Base-by-base conservation (phyloP, 176 grass and related monocot genomes). In the Musa troglodytarum region DNA sequence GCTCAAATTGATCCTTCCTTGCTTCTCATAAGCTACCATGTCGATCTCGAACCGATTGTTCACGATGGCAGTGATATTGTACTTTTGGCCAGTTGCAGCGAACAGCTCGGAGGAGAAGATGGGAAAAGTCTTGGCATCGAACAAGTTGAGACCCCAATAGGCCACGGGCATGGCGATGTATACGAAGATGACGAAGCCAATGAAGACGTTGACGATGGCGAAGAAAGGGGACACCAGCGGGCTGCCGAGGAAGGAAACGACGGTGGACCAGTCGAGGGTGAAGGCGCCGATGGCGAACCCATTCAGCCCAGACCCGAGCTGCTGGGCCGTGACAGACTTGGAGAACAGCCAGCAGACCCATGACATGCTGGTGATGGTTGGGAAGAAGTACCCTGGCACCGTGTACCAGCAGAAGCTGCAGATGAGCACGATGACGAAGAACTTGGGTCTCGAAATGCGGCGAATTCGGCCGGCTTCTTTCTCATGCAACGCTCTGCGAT, bases 271-370 rank as follows among this genome's bases (percentile, higher is more conserved):
- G 66, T 96, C 93, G 14, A 96, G 78, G 14, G 93, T 92, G 83
- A 96, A 85, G 50, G 93, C 89, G 0, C 87, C 87, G 0, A 96
- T 8, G 7, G 85, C 93, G 1, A 96, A 83, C 65, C 93, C 93
- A 0, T 79, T 70, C 69, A 92, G 59, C 65, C 89, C 93, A 0
- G 93, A 92, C 9, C 89, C 93, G 20, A 92, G 66, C 79, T 96
- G 93, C 34, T 96, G 93, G 1, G 87, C 93, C 0, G 85, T 96
- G 69, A 96, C 88, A 0, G 85, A 89, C 76, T 83, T 85, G 19
- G 93, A 84, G 85, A 89, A 92, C 51, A 73, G 71, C 93, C 93
- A 96, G 79, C 93, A 96, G 54, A 90, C 63, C 93, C 89, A 96
- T 9, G 93, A 90, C 61, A 96, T 77, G 85, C 81, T 88, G 6